Percentiles rank a stretch among this genome's conserved stretches.
Conservation (phyloP, 352 stramenopile species). For the Phytophthora crassamura region DNA sequence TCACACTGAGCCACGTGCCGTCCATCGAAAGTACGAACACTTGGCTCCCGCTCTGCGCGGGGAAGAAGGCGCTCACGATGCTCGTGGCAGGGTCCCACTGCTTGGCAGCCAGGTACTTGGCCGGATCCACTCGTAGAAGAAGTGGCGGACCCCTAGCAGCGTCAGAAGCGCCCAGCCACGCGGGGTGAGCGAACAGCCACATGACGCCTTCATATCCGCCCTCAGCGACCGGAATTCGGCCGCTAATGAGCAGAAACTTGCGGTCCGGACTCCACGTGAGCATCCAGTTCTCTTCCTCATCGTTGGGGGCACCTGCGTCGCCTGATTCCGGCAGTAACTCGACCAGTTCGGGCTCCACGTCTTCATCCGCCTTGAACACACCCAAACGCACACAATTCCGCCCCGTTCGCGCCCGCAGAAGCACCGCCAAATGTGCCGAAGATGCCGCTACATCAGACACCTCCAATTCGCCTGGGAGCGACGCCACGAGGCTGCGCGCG, state of each 20-base stretch:
- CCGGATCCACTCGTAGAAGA: conserved; percentile 43
- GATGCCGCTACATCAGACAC: conserved; percentile 28
- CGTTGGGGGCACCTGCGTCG: background rate
- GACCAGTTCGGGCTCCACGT: conserved; percentile 16
- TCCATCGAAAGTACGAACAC: conserved; percentile 54
- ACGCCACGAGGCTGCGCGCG: conserved; percentile 17
- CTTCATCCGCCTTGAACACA: conserved; percentile 37
- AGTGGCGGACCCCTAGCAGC: conserved; percentile 7
- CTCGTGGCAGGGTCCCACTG: conserved; percentile 44
- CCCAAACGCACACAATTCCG: conserved; percentile 37
- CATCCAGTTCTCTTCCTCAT: conserved; percentile 24
- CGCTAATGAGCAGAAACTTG: conserved; percentile 56
- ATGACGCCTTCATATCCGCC: conserved; percentile 33
- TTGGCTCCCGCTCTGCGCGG: conserved; percentile 34
- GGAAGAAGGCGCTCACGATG: conserved; percentile 56
- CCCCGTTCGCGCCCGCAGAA: conserved; percentile 39
- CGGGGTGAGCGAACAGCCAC: conserved; percentile 52
- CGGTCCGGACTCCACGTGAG: conserved; percentile 65
- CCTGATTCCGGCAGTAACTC: conserved; percentile 26
- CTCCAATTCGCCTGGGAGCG: conserved; percentile 2
- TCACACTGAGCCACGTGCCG: conserved; percentile 50
- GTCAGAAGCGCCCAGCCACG: conserved; percentile 42
- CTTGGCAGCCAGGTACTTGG: conserved; percentile 46
- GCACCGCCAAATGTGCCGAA: conserved; percentile 35
- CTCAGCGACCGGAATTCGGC: conserved; percentile 26